Conservation (phyloP, 208 protist genomes). For the Crithidia bombi region DNA sequence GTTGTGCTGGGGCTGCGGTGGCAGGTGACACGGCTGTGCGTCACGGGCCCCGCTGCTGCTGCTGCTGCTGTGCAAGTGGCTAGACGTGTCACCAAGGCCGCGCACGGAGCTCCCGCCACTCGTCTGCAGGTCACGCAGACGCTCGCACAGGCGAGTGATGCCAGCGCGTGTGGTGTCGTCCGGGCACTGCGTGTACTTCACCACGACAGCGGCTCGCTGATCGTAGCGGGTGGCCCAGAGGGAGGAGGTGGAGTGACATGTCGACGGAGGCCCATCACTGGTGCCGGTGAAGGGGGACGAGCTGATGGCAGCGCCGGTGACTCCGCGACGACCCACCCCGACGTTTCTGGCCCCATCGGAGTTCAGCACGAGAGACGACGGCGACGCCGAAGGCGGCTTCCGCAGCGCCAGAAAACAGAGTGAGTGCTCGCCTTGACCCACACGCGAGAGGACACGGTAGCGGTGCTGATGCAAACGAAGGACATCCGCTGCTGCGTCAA, state of each 20-base stretch:
- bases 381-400: constrained; percentile 12
- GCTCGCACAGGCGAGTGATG: constrained; percentile 63
- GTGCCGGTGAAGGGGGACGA: too few relatives aligned
- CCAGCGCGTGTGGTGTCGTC: constrained; percentile 55
- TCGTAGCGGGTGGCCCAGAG: constrained; percentile 33
- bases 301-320: too few relatives aligned
- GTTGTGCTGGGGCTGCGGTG: background rate
- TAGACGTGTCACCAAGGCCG: background rate
- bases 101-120: background rate
- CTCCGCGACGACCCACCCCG: constrained; percentile 3
- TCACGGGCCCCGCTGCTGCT: background rate
- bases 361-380: background rate
- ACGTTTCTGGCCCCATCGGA: too few relatives aligned
- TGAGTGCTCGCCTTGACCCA: constrained; percentile 54
- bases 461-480: constrained; percentile 36
- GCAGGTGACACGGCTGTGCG: constrained; percentile 1
- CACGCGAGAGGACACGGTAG: constrained; percentile 46
- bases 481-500: constrained; percentile 25
- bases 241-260: background rate
- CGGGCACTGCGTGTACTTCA: constrained; percentile 61
- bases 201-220: constrained; percentile 25
- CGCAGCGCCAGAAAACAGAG: constrained; percentile 48
- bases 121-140: constrained; percentile 55
- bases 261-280: too few relatives aligned
- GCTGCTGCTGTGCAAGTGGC: background rate